Conservation (phyloP, 2,329 filamentous ascomycete genomes). For the Colletotrichum sp. region DNA sequence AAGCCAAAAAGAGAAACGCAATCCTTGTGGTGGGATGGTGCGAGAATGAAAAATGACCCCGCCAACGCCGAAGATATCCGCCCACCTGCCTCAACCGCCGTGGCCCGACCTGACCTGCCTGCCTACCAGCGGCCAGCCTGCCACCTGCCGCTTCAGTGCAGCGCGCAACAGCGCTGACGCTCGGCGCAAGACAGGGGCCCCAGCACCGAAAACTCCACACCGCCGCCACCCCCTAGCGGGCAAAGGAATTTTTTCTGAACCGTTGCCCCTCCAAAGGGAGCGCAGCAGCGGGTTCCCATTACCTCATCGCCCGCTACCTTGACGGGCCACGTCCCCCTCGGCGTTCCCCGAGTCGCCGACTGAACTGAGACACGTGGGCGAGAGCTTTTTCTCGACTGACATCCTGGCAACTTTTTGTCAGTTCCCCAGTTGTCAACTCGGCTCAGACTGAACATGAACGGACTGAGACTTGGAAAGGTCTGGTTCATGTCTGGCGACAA, state of each 20-base stretch:
- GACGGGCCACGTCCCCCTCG: not conserved
- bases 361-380: not conserved
- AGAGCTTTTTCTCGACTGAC: not conserved
- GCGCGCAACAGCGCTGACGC: not conserved
- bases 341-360: not conserved
- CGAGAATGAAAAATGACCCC: constrained; percentile 18
- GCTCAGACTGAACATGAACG: not conserved
- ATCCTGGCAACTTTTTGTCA: not conserved
- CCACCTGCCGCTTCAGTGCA: not conserved
- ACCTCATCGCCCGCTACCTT: constrained; percentile 1
- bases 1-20: constrained; percentile 15
- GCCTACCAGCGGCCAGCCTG: not conserved
- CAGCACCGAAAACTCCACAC: not conserved
- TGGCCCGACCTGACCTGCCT: not conserved
- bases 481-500: not conserved
- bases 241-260: not conserved
- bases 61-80: constrained; percentile 24
- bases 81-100: not conserved
- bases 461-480: not conserved
- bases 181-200: not conserved
- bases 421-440: not conserved
- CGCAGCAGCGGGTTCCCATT: not conserved
- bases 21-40: constrained; percentile 19
- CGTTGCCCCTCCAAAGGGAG: not conserved
- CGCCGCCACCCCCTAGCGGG: not conserved